A percentile compares a stretch with the other conserved stretches of the same genome.
phyloP scores from a whole-genome alignment of 2,329 filamentous ascomycete genomes.

The Trichoderma cornu-damae region DNA sequence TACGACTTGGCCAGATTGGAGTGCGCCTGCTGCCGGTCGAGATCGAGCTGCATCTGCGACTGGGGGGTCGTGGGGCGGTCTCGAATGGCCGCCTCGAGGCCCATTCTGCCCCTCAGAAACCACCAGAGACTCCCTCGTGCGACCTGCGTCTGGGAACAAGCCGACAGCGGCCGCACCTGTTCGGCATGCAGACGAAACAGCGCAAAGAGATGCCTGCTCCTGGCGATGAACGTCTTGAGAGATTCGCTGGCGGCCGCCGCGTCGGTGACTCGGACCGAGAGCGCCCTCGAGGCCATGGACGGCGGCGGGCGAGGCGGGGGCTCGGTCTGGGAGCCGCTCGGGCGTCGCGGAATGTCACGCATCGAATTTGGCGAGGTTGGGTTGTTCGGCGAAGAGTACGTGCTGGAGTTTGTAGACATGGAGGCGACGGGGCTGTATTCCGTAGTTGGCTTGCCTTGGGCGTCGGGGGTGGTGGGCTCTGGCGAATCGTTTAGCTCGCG shows the following conservation, averaged over 20 bases:
- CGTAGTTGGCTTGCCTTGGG: constrained; percentile 23
- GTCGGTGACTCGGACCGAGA: constrained; percentile 41
- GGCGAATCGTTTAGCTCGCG: constrained; percentile 26
- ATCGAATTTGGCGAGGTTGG: not conserved
- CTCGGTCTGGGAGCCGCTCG: constrained; percentile 28
- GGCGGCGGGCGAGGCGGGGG: constrained; percentile 17
- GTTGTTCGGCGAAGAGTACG: constrained; percentile 26
- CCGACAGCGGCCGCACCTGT: constrained; percentile 59
- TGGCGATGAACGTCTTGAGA: constrained; percentile 61
- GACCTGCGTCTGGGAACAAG: constrained; percentile 61
- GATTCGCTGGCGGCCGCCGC: constrained; percentile 57
- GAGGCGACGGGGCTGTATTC: constrained; percentile 42
- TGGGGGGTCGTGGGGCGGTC: constrained; percentile 51
- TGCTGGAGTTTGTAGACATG: constrained; percentile 32
- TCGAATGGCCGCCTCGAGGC: constrained; percentile 67
- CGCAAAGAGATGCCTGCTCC: constrained; percentile 68
- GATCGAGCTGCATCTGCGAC: constrained; percentile 48
- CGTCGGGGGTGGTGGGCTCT: constrained; percentile 29
- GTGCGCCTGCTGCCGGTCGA: constrained; percentile 68
- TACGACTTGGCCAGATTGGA: constrained; percentile 79
- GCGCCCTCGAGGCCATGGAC: constrained; percentile 29
- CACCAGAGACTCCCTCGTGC: constrained; percentile 76
- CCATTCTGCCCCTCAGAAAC: constrained; percentile 76
- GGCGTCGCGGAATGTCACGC: constrained; percentile 21
- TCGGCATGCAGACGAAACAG: constrained; percentile 76